These are phyloP conservation scores for Penicillium aurantiogriseum DNA, from an alignment of 2,329 filamentous ascomycete genomes.

Conservation along the genomic window DNA sequence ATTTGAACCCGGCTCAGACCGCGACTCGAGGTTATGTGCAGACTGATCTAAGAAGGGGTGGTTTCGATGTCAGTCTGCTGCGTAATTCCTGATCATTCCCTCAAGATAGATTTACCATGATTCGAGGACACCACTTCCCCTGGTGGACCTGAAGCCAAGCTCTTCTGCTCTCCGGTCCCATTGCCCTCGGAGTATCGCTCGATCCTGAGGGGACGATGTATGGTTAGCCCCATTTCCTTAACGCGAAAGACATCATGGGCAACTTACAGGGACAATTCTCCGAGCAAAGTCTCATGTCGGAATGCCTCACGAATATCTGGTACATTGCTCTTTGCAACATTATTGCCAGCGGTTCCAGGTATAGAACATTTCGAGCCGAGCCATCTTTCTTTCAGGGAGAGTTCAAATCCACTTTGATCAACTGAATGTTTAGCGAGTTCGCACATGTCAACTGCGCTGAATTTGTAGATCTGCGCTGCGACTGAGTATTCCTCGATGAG, in stretches of 20 bases:
- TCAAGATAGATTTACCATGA: conserved; percentile 6
- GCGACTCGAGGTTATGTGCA: not conserved
- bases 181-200: conserved; percentile 28
- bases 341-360: conserved; percentile 80
- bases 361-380: conserved; percentile 74
- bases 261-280: conserved; percentile 78
- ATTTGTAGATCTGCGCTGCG: conserved; percentile 96
- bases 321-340: conserved; percentile 94
- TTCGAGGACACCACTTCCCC: not conserved
- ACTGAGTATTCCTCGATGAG: conserved; percentile 98
- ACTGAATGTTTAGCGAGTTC: conserved; percentile 96
- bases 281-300: conserved; percentile 77
- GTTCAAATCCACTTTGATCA: conserved; percentile 89
- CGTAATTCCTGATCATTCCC: not conserved
- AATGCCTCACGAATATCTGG: conserved; percentile 90
- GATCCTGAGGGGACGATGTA: conserved; percentile 21
- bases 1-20: not conserved
- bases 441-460: conserved; percentile 97
- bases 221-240: not conserved
- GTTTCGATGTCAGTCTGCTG: not conserved
- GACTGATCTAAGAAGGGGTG: not conserved
- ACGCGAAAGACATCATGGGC: not conserved
- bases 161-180: conserved; percentile 24
- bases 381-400: conserved; percentile 87
- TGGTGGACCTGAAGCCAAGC: conserved; percentile 15